A percentile compares a stretch with the other conserved stretches of the same genome.
Evolutionary conservation across 2,329 filamentous ascomycete species (phyloP).

Genomic region (Aspergillus spinulosporus): DNA sequence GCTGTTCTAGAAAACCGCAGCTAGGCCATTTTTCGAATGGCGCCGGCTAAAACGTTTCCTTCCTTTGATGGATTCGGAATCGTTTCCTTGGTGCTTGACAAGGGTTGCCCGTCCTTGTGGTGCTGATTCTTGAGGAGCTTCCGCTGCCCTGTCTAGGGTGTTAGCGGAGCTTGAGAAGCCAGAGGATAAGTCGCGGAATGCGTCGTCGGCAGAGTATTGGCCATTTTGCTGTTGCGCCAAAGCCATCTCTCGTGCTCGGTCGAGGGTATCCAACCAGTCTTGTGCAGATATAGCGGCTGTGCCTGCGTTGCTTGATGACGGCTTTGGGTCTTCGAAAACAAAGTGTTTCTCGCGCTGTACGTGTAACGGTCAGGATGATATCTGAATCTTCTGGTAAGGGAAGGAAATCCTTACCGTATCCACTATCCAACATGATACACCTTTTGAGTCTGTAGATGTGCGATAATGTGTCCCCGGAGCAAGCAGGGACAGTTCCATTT

Average conservation of each 20-base stretch:
- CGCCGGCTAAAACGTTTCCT: slow-evolving; percentile 80
- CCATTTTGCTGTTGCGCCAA: slow-evolving; percentile 68
- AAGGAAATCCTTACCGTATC: slow-evolving; percentile 72
- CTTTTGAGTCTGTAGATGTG: slow-evolving; percentile 81
- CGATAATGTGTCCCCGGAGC: slow-evolving; percentile 74
- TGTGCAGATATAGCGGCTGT: slow-evolving; percentile 69
- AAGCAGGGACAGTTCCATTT: slow-evolving; percentile 85
- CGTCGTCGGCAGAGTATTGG: slow-evolving; percentile 69
- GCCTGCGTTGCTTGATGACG: slow-evolving; percentile 63
- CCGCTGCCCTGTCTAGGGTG: slow-evolving; percentile 44
- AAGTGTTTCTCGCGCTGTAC: slow-evolving; percentile 80
- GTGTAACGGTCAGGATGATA: slow-evolving; percentile 28
- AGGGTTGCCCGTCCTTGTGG: slow-evolving; percentile 48
- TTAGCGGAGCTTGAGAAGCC: slow-evolving; percentile 66
- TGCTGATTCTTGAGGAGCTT: slow-evolving; percentile 39
- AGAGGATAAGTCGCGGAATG: slow-evolving; percentile 68
- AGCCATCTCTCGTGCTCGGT: slow-evolving; percentile 82
- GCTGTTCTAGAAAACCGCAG: slow-evolving; percentile 70
- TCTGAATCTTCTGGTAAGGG: background rate
- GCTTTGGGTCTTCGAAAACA: slow-evolving; percentile 90
- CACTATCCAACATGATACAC: slow-evolving; percentile 82
- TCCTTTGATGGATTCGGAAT: slow-evolving; percentile 58
- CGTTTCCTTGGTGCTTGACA: slow-evolving; percentile 46
- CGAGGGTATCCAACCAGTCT: slow-evolving; percentile 89
- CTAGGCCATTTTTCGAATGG: slow-evolving; percentile 91